A percentile compares a stretch with the other conserved stretches of the same genome.
Conservation (phyloP, 23 red algal genomes). For the Gracilaria vermiculophylla region DNA sequence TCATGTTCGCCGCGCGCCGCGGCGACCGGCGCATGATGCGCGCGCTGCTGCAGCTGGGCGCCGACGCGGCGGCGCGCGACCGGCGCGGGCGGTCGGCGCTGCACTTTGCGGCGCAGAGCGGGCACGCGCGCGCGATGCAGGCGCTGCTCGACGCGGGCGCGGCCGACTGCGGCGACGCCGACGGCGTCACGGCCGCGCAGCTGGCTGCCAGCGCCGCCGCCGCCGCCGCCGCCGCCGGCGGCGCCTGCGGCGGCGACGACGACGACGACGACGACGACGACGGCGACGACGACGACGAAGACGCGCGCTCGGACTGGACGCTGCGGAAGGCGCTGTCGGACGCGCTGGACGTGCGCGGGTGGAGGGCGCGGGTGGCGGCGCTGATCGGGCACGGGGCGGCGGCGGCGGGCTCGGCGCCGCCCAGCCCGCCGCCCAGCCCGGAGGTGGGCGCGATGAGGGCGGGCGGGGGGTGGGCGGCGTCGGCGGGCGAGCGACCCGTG, state of each 20-base stretch:
- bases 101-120: conserved; percentile 39
- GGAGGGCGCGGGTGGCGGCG: not conserved
- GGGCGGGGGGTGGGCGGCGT: not conserved
- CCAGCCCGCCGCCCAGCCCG: conserved; percentile 1
- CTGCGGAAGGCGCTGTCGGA: not conserved
- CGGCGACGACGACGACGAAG: not conserved
- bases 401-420: not conserved
- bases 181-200: not conserved
- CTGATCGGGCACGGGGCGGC: not conserved
- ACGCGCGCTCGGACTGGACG: not conserved
- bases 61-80: not conserved
- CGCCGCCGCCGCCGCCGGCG: not conserved
- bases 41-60: conserved; percentile 9
- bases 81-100: not conserved
- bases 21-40: not conserved
- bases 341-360: not conserved
- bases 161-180: not conserved
- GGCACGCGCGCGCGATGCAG: not conserved
- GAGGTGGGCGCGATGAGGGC: not conserved
- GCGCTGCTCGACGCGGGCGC: conserved; percentile 12
- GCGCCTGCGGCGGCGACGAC: not conserved
- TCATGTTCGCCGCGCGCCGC: conserved; percentile 49
- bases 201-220: not conserved
- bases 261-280: not conserved
- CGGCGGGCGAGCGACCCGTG: not conserved